Percentiles rank a stretch among this genome's conserved stretches.
Conservation (phyloP, 257 asterid genomes). For the Lithospermum erythrorhizon region DNA sequence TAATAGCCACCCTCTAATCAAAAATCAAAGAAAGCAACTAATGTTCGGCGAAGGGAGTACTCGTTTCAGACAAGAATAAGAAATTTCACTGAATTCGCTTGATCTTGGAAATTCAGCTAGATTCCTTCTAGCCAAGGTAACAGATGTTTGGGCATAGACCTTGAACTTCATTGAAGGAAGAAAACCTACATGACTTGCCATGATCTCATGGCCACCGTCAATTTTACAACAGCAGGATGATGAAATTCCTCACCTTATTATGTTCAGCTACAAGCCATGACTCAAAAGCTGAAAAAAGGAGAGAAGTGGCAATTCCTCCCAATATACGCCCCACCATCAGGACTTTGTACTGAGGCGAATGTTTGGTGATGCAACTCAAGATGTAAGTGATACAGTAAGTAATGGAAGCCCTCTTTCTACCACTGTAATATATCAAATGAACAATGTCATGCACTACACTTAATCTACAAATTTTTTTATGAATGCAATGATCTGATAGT, state of each 20-base stretch:
- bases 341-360: constrained; percentile 78
- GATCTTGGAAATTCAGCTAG: no score
- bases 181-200: no score
- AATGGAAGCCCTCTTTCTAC: constrained; percentile 84
- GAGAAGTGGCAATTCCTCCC: constrained; percentile 96
- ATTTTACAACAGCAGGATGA: background rate
- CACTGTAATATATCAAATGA: constrained; percentile 37
- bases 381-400: constrained; percentile 88
- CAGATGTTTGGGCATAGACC: no score
- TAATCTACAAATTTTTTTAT: background rate
- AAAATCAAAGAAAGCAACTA: no score
- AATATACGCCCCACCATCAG: constrained; percentile 91
- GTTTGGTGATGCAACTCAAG: constrained; percentile 89
- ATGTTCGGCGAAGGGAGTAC: no score
- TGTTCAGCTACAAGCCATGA: constrained; percentile 99
- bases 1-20: no score
- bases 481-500: background rate
- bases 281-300: constrained; percentile 86
- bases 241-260: constrained; percentile 53
- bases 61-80: no score
- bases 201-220: no score
- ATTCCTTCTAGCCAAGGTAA: no score
- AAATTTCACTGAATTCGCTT: no score
- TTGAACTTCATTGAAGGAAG: no score
- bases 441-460: constrained; percentile 11